These are phyloP conservation scores for Neofusicoccum umdonicola DNA, from an alignment of 2,329 filamentous ascomycete genomes.

Conservation along the genomic window DNA sequence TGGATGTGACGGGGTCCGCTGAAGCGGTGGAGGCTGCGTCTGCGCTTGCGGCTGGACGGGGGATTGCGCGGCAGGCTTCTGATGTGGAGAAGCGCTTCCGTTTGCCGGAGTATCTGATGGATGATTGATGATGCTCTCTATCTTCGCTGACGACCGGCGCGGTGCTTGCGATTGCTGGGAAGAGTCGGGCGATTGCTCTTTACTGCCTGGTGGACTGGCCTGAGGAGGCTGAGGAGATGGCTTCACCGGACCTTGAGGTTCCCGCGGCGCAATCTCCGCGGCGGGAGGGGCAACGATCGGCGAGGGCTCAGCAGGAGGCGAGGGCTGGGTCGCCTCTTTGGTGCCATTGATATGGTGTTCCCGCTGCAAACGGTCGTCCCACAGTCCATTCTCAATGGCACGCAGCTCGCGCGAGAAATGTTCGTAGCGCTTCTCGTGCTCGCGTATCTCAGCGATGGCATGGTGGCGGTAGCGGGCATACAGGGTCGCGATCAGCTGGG, in stretches of 20 bases:
- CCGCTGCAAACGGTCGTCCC: slow-evolving; percentile 43
- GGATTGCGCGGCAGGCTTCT: slow-evolving; percentile 2
- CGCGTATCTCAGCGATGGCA: slow-evolving; percentile 66
- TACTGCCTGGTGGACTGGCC: slow-evolving; percentile 4
- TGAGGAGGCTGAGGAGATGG: background rate
- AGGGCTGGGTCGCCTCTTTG: slow-evolving; percentile 21
- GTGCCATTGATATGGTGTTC: slow-evolving; percentile 26
- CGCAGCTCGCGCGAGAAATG: slow-evolving; percentile 65
- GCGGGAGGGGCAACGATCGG: background rate
- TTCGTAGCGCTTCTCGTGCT: slow-evolving; percentile 69
- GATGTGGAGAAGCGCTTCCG: slow-evolving; percentile 10
- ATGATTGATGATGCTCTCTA: slow-evolving; percentile 17
- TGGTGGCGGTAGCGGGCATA: slow-evolving; percentile 72
- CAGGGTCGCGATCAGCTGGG: slow-evolving; percentile 67
- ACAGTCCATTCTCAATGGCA: slow-evolving; percentile 62
- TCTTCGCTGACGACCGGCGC: slow-evolving; percentile 12
- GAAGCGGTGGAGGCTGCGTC: background rate
- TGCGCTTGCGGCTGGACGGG: slow-evolving; percentile 8
- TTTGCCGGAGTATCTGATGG: background rate
- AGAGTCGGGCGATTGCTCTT: slow-evolving; percentile 4
- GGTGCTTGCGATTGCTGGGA: background rate
- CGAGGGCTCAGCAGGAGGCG: slow-evolving; percentile 22
- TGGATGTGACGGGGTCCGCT: slow-evolving; percentile 5
- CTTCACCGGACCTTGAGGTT: slow-evolving; percentile 5
- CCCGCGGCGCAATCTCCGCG: slow-evolving; percentile 9